Percentiles rank a stretch among this genome's conserved stretches.
These are phyloP conservation scores for Chaetomium fimeti DNA, from an alignment of 495 filamentous ascomycete genomes.

Conservation along the genomic window DNA sequence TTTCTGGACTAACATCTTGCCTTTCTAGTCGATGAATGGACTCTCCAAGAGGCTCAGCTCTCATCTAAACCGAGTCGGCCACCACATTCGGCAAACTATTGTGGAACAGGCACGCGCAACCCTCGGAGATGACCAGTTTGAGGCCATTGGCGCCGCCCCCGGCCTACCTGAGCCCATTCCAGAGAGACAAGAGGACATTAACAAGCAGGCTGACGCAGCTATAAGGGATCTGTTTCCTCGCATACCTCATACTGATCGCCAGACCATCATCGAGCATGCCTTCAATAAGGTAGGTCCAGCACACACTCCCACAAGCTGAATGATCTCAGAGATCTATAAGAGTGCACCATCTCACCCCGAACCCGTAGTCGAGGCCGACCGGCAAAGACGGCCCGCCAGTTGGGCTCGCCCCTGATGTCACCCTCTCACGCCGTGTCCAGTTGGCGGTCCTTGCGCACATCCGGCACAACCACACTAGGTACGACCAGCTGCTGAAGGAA, in stretches of 20 bases:
- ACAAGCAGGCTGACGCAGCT: constrained; percentile 68
- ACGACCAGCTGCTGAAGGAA: constrained; percentile 71
- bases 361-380: constrained; percentile 29
- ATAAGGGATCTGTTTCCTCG: constrained; percentile 82
- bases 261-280: constrained; percentile 73
- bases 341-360: constrained; percentile 19
- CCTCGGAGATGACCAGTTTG: constrained; percentile 30
- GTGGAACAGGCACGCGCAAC: constrained; percentile 48
- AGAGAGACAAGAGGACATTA: constrained; percentile 61
- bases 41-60: constrained; percentile 25
- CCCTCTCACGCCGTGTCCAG: constrained; percentile 71
- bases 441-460: constrained; percentile 85
- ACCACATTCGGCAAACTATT: constrained; percentile 61
- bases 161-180: constrained; percentile 53
- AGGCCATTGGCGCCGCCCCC: constrained; percentile 23
- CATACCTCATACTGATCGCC: constrained; percentile 75
- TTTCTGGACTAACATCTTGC: constrained; percentile 14
- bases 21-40: constrained; percentile 19
- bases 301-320: constrained; percentile 11
- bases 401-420: constrained; percentile 64
- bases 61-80: constrained; percentile 76
- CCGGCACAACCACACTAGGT: constrained; percentile 80
- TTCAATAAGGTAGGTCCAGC: constrained; percentile 68
- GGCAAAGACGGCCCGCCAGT: constrained; percentile 52
- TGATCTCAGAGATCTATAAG: not conserved